These are phyloP conservation scores for Telfairia occidentalis DNA, from an alignment of 331 rosid species.

Conservation along the genomic window DNA sequence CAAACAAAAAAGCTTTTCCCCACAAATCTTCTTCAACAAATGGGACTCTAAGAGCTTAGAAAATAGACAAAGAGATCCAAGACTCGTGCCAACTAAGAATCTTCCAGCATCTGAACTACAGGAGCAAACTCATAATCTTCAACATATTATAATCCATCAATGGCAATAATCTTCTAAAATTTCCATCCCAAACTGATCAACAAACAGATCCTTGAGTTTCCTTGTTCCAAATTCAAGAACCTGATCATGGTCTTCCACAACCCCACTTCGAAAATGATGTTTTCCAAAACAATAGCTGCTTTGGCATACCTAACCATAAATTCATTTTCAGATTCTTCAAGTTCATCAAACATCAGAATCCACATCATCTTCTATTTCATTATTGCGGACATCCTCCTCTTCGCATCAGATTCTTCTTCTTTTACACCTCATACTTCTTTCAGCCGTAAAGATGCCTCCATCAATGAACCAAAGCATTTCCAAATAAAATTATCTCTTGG, in stretches of 20 bases:
- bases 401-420: slow-evolving; percentile 38
- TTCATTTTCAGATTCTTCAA: slow-evolving; percentile 72
- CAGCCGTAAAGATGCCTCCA: slow-evolving; percentile 52
- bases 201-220: no score
- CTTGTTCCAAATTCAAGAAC: slow-evolving; percentile 64
- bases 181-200: no score
- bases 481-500: slow-evolving; percentile 29
- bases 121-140: no score
- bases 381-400: slow-evolving; percentile 35
- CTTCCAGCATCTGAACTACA: no score
- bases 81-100: no score
- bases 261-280: slow-evolving; percentile 65
- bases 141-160: no score
- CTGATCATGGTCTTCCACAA: slow-evolving; percentile 52
- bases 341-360: slow-evolving; percentile 69
- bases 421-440: slow-evolving; percentile 42
- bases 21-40: no score
- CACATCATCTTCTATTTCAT: slow-evolving; percentile 64
- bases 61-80: no score
- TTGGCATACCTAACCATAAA: slow-evolving; percentile 76
- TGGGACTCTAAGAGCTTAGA: no score
- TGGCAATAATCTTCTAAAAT: no score
- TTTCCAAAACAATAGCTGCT: slow-evolving; percentile 67
- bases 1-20: no score
- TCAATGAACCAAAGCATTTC: slow-evolving; percentile 47